Conservation (phyloP, 2,329 filamentous ascomycete species). For the Xylaria digitata region DNA sequence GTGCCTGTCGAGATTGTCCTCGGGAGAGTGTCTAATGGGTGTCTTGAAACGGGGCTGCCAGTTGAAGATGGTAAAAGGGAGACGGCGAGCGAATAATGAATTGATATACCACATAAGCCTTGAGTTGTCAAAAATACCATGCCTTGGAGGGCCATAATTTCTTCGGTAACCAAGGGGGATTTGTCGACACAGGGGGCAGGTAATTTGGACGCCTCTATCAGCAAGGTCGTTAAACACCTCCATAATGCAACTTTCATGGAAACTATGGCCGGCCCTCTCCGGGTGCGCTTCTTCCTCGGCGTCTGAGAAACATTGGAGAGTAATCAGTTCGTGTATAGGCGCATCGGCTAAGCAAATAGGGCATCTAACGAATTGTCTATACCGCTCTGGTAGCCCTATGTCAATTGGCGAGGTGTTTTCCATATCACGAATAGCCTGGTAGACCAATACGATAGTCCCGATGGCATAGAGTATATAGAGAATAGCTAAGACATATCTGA, state of each 20-base stretch:
- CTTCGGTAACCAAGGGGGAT: background rate
- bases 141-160: background rate
- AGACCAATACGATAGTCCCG: background rate
- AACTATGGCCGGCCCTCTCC: background rate
- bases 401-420: background rate
- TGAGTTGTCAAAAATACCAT: background rate
- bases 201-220: too few relatives aligned
- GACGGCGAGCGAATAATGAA: background rate
- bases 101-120: constrained; percentile 11
- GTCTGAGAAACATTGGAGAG: background rate
- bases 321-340: background rate
- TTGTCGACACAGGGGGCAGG: constrained; percentile 1
- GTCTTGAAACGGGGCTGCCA: too few relatives aligned
- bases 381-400: background rate
- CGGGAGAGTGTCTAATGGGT: too few relatives aligned
- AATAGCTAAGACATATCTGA: constrained; percentile 1
- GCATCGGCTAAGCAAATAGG: background rate
- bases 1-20: too few relatives aligned
- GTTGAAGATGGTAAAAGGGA: too few relatives aligned
- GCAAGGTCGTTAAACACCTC: too few relatives aligned
- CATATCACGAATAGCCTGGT: background rate
- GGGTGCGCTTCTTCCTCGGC: background rate
- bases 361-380: background rate
- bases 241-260: background rate
- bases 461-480: background rate